Base-by-base conservation (phyloP, 2,329 filamentous ascomycete species). In the Raffaelea albimanens region DNA sequence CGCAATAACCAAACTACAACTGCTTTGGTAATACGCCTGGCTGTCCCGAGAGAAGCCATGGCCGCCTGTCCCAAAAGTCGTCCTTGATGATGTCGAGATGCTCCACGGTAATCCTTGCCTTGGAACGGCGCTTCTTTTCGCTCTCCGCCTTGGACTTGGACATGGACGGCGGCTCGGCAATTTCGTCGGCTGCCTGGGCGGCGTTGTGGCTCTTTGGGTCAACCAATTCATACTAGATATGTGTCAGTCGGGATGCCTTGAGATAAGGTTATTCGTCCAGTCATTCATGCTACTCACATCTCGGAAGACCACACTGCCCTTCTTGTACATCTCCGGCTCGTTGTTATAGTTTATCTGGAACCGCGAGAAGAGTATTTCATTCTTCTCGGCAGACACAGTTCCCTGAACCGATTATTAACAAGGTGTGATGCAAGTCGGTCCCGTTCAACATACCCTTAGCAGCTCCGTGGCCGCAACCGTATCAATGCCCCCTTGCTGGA, bases 291-390 rank as follows among this genome's bases (percentile, higher is more conserved):
- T 29, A 64, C 78, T 59, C 66, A 85, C 85, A 62, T 93, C 85
- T 57, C 90, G 78, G 62, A 90, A 93, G 5, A 97, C 67, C 2
- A 96, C 84, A 55, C 87, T 97, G 4, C 93, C 93, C 63, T 97
- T 98, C 63, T 84, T 93, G 65, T 80, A 95, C 16, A 96, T 89
- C 53, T 94, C 88, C 0, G 81, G 80, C 64, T 98, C 93, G 56
- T 95, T 93, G 65, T 98, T 98, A 68, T 98, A 98, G 67, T 98
- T 98, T 61, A 97, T 90, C 3, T 82, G 79, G 63, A 95, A 97
- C 22, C 76, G 76, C 2, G 82, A 85, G 64, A 93, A 98, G 14
- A 98, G 69, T 19, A 98, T 94, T 69, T 98, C 93, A 60, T 98
- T 93, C 69, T 98, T 98, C 59, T 97, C 89, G 3, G 80, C 73